Base-by-base conservation (phyloP, 106 monocot genomes). In the Allium fistulosum region DNA sequence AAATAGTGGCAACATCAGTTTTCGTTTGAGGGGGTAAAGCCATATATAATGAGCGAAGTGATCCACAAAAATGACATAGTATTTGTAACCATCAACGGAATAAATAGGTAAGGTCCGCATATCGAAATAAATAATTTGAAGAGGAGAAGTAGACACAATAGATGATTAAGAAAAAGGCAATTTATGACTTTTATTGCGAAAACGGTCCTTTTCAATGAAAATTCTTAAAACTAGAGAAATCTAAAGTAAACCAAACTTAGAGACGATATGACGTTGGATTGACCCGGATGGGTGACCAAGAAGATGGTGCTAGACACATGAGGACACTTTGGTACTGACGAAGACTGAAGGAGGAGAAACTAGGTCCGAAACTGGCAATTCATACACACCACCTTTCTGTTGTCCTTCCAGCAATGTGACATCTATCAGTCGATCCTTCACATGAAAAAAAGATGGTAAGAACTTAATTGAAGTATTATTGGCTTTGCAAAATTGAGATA, bases 51-150 rank as follows among this genome's bases (percentile, higher is more conserved):
- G 27, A 10, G 37, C 46, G 62, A 27, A 62, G 26, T 62, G 62
- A 62, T 62, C 62, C 22, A 62, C 62, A 62, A 62, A 62, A 28
- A 46, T 46, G 26, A 62, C 62, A 62, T 68, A 68, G 26, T 68
- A 68, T 68, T 68, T 68, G 52, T 52, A 52, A 22, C 51, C 51
- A 68, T 68, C 67, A 68, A 62, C 7, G 51, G 16, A 53, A 28
- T 68, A 53, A 53, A 68, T 7, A 17, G 52, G 22, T 7, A 53
- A 68, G 14, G 67, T 68, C 52, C 52, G 51, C 11, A 68, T 1
- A 53, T 68, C 8, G 17, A 17, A 18, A 26, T 51, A 68, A 51
- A 55, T 17, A 26, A 68, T 6, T 2, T 68, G 11, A 53, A 68
- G 53, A 17, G 51, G 52, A 26, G 52, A 2, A 18, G 8, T 15